Conservation (phyloP, 2,329 filamentous ascomycete genomes). For the Fusarium penzigii region DNA sequence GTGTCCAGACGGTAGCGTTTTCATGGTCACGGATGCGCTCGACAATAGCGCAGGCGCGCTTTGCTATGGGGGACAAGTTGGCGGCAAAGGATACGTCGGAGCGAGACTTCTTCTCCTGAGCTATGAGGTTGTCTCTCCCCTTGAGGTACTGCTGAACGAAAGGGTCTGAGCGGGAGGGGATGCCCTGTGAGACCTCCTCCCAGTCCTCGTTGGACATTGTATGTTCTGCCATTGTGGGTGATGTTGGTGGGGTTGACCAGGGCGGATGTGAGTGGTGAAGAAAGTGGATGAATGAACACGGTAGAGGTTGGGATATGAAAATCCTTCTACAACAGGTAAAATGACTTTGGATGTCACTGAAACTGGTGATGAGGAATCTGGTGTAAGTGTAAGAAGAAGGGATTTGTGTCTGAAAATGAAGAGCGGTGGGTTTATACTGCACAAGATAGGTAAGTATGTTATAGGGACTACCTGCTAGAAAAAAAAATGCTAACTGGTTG, state of each 20-base stretch:
- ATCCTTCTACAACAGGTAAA: neutral
- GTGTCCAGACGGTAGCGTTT: constrained; percentile 73
- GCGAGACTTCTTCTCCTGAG: constrained; percentile 77
- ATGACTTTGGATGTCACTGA: neutral
- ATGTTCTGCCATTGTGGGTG: constrained; percentile 33
- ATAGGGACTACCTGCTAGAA: neutral
- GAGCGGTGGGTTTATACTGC: neutral
- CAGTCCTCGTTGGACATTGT: constrained; percentile 57
- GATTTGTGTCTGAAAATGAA: neutral
- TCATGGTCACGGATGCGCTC: constrained; percentile 78
- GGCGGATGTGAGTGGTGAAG: neutral
- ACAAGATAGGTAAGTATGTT: neutral
- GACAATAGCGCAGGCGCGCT: constrained; percentile 77
- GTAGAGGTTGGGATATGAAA: no score
- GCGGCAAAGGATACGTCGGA: constrained; percentile 73
- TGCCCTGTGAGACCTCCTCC: constrained; percentile 56
- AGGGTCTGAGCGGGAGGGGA: constrained; percentile 63
- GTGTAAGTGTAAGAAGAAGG: neutral
- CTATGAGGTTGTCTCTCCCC: constrained; percentile 74
- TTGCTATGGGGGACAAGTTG: constrained; percentile 76
- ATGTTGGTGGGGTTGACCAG: neutral
- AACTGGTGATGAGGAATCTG: neutral
- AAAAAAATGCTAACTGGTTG: constrained; percentile 8
- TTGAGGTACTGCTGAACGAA: constrained; percentile 82
- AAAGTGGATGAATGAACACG: neutral